Conservation (phyloP, 495 filamentous ascomycete species). For the Chlorociboria aeruginascens region DNA sequence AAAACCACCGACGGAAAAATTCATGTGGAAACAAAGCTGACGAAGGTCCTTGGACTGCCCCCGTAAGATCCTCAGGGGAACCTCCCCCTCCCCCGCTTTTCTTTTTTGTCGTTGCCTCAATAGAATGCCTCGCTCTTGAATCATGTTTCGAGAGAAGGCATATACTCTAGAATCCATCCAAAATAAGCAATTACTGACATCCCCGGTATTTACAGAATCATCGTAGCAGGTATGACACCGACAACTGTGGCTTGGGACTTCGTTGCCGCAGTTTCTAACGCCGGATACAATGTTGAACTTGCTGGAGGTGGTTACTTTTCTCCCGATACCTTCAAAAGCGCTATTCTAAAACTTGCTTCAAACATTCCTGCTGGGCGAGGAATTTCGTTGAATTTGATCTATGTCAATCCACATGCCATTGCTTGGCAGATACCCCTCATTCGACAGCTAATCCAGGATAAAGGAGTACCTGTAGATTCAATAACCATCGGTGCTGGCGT, state of each 20-base stretch:
- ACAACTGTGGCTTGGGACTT: conserved; percentile 91
- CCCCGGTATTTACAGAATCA: conserved; percentile 35
- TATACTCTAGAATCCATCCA: too few relatives aligned
- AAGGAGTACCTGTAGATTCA: conserved; percentile 89
- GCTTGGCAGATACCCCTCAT: conserved; percentile 93
- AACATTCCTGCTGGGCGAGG: conserved; percentile 78
- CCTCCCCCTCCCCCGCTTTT: too few relatives aligned
- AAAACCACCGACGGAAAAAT: conserved; percentile 75
- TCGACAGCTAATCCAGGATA: conserved; percentile 53
- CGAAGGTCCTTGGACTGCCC: conserved; percentile 72
- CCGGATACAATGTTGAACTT: conserved; percentile 2
- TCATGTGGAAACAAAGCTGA: conserved; percentile 92
- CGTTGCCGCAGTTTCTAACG: conserved; percentile 37
- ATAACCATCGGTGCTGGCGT: conserved; percentile 89
- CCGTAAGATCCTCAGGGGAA: too few relatives aligned
- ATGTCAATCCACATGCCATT: conserved; percentile 89
- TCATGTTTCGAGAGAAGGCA: too few relatives aligned
- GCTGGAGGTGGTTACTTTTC: neutral
- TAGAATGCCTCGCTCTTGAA: too few relatives aligned
- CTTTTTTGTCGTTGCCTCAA: too few relatives aligned
- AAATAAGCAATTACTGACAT: too few relatives aligned
- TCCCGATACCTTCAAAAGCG: neutral
- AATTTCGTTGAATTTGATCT: conserved; percentile 86
- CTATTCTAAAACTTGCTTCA: conserved; percentile 55
- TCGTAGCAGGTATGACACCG: conserved; percentile 93